A percentile compares a stretch with the other conserved stretches of the same genome.
Evolutionary conservation across 2,329 filamentous ascomycete species (phyloP).

Genomic region (Monilinia vaccinii-corymbosi): DNA sequence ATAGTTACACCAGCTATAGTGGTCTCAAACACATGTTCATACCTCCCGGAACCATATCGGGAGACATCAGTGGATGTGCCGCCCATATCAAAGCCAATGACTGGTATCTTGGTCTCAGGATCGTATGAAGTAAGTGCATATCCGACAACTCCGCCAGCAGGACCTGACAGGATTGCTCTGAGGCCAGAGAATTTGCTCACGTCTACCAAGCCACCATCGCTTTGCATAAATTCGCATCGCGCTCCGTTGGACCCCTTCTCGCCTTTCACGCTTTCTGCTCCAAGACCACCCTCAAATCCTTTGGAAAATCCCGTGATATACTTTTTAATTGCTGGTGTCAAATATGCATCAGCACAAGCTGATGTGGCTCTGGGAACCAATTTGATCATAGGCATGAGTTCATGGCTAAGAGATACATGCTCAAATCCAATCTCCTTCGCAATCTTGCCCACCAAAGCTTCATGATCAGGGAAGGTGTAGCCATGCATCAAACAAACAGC

Average conservation of each 20-base stretch:
- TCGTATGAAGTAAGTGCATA: constrained; percentile 91
- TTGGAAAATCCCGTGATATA: constrained; percentile 69
- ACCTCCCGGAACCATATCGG: constrained; percentile 64
- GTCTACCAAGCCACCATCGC: constrained; percentile 52
- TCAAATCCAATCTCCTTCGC: constrained; percentile 73
- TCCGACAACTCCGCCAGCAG: constrained; percentile 87
- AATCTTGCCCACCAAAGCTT: constrained; percentile 65
- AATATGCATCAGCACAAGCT: constrained; percentile 65
- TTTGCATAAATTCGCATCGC: constrained; percentile 93
- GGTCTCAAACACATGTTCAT: constrained; percentile 67
- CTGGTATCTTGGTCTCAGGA: constrained; percentile 66
- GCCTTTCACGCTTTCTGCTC: constrained; percentile 62
- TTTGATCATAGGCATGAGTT: constrained; percentile 76
- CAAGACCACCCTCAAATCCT: constrained; percentile 74
- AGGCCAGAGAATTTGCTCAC: constrained; percentile 77
- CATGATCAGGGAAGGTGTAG: constrained; percentile 84
- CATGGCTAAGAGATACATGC: constrained; percentile 73
- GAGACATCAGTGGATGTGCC: constrained; percentile 90
- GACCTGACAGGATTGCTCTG: constrained; percentile 77
- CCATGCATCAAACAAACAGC: constrained; percentile 89
- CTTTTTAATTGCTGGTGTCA: constrained; percentile 61
- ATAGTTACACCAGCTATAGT: constrained; percentile 72
- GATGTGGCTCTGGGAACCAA: constrained; percentile 60
- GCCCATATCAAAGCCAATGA: constrained; percentile 95
- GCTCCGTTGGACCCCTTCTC: constrained; percentile 58